A percentile compares a stretch with the other conserved stretches of the same genome.
phyloP scores from a whole-genome alignment of 192 early-diverging fungal species.

The Podila epicladia region DNA sequence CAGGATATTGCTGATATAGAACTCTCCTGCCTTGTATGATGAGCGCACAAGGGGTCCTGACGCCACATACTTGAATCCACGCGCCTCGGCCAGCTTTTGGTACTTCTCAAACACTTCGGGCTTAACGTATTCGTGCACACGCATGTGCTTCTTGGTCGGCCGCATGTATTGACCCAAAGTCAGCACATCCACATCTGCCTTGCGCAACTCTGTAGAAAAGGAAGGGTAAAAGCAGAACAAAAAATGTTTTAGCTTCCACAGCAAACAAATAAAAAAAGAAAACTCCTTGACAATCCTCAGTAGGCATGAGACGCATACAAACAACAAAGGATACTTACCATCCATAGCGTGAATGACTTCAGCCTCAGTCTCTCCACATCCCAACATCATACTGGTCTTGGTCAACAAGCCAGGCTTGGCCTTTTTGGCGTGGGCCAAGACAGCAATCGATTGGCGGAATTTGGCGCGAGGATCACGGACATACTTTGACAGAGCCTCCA shows the following conservation, averaged over 20 bases:
- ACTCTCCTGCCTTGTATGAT: conserved; percentile 97
- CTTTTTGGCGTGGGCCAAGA: conserved; percentile 89
- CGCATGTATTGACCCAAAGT: conserved; percentile 99
- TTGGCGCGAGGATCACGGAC: conserved; percentile 94
- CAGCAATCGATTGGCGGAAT: conserved; percentile 91
- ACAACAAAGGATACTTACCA: conserved; percentile 53
- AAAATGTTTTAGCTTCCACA: too few relatives aligned
- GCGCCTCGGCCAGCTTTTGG: conserved; percentile 76
- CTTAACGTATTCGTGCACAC: conserved; percentile 93
- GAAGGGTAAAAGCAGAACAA: background rate
- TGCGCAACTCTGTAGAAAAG: conserved; percentile 69
- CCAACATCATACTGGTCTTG: conserved; percentile 98
- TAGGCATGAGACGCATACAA: background rate
- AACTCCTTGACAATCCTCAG: background rate
- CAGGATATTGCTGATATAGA: conserved; percentile 92
- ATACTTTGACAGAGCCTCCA: conserved; percentile 86
- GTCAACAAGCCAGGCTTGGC: conserved; percentile 85
- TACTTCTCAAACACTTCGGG: conserved; percentile 94
- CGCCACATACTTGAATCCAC: conserved; percentile 97
- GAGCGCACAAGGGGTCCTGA: conserved; percentile 94
- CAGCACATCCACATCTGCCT: conserved; percentile 88
- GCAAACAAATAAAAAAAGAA: background rate
- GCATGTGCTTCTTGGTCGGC: conserved; percentile 99
- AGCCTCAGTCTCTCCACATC: conserved; percentile 94
- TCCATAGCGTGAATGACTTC: conserved; percentile 91